These are phyloP conservation scores for Melanopsichium pennsylvanicum DNA, from an alignment of 1,284 basidiomycete species.

Conservation along the genomic window DNA sequence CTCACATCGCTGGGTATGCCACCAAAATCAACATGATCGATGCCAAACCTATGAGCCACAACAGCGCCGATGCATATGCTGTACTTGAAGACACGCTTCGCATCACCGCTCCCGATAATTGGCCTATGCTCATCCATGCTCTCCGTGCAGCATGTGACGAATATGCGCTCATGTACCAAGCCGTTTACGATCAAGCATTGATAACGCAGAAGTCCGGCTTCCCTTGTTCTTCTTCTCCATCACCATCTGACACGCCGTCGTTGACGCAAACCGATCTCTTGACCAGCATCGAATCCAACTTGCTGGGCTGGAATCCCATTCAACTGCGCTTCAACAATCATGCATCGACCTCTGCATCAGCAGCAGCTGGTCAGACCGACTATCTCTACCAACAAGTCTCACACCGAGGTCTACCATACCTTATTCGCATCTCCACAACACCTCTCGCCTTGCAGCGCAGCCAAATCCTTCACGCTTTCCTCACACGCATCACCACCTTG, in stretches of 20 bases:
- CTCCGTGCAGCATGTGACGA: constrained; percentile 26
- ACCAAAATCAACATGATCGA: constrained; percentile 1
- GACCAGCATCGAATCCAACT: constrained; percentile 20
- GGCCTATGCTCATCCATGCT: constrained; percentile 32
- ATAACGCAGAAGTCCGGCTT: constrained; percentile 9
- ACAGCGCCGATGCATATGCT: constrained; percentile 12
- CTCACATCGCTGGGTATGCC: background rate
- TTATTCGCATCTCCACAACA: constrained; percentile 25
- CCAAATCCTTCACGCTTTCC: constrained; percentile 18
- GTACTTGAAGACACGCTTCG: constrained; percentile 24
- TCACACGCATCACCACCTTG: constrained; percentile 23
- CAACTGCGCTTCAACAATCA: background rate
- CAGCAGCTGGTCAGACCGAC: background rate
- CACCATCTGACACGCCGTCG: background rate
- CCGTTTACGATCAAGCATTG: constrained; percentile 20
- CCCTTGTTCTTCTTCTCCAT: background rate
- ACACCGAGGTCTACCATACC: constrained; percentile 41
- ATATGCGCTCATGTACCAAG: constrained; percentile 34
- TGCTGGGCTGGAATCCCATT: constrained; percentile 35
- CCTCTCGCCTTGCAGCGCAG: constrained; percentile 29
- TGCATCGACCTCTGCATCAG: background rate
- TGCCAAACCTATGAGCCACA: background rate
- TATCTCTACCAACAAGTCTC: constrained; percentile 38
- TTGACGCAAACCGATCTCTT: constrained; percentile 15
- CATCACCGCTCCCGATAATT: constrained; percentile 40